Percentiles rank a stretch among this genome's conserved stretches.
Evolutionary conservation across 208 protist genomes (phyloP).

Genomic region (Acanthamoeba royreba): DNA sequence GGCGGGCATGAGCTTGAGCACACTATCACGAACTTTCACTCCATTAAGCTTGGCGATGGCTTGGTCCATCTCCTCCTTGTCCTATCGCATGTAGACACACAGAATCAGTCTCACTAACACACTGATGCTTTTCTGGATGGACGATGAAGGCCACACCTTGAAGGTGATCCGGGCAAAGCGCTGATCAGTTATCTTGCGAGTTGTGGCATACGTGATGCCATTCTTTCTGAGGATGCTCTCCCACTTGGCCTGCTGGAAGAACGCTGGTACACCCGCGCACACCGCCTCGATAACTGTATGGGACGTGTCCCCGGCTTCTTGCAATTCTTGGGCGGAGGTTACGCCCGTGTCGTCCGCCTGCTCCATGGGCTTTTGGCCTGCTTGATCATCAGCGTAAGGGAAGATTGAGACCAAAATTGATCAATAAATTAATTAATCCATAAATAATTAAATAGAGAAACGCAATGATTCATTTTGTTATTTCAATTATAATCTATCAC

Average conservation of each 20-base stretch:
- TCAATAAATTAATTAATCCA: no score
- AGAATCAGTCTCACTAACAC: neutral
- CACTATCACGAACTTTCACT: neutral
- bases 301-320: neutral
- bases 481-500: no score
- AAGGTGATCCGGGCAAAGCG: constrained; percentile 30
- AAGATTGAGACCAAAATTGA: no score
- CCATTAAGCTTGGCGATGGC: neutral
- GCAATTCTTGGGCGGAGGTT: neutral
- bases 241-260: neutral
- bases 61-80: neutral
- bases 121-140: no score
- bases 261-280: neutral
- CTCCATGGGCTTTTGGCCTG: no score
- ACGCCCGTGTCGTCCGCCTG: no score
- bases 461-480: no score
- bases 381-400: no score
- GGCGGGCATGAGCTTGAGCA: neutral
- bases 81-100: neutral
- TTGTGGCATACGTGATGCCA: neutral
- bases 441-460: no score
- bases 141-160: neutral
- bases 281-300: neutral
- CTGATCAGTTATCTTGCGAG: neutral
- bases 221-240: neutral